Evolutionary conservation across 768 basidiomycete species (phyloP).

Genomic region (Phallus indusiatus): DNA sequence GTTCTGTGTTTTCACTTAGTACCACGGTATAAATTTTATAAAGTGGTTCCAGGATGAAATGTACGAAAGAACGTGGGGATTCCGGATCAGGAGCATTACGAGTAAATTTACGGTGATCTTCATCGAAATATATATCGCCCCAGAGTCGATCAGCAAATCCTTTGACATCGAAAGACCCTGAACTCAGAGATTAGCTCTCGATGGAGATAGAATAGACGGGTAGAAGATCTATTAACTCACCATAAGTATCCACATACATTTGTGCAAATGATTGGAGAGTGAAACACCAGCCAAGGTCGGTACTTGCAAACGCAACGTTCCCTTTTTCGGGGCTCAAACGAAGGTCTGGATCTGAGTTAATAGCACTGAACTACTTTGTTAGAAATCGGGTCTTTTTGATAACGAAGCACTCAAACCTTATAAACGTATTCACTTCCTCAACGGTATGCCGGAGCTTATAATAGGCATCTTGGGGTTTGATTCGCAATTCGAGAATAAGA

Average conservation of each 20-base stretch:
- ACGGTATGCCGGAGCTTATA: conserved; percentile 99
- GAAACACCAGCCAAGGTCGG: conserved; percentile 98
- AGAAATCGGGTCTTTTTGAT: neutral
- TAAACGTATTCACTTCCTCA: conserved; percentile 95
- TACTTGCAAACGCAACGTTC: conserved; percentile 95
- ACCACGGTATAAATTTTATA: conserved; percentile 97
- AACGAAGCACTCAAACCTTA: conserved; percentile 48
- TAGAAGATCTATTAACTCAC: conserved; percentile 29
- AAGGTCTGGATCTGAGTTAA: conserved; percentile 81
- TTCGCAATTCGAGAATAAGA: conserved; percentile 89
- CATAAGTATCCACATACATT: conserved; percentile 92
- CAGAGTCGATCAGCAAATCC: conserved; percentile 87
- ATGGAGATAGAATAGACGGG: neutral
- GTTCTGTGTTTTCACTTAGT: conserved; percentile 88
- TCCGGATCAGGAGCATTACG: conserved; percentile 77
- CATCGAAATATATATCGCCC: conserved; percentile 96
- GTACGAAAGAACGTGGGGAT: conserved; percentile 76
- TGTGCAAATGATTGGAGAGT: conserved; percentile 89
- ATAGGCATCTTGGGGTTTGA: conserved; percentile 93
- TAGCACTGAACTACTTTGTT: conserved; percentile 35
- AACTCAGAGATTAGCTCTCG: neutral
- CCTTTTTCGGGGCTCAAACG: conserved; percentile 90
- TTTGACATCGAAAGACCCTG: conserved; percentile 71
- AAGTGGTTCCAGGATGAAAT: conserved; percentile 91
- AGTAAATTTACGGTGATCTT: conserved; percentile 78